Evolutionary conservation across 179 eudicot species (phyloP), one percentile per base, ranked within the genome.

Genomic region (Vitellaria paradoxa): DNA sequence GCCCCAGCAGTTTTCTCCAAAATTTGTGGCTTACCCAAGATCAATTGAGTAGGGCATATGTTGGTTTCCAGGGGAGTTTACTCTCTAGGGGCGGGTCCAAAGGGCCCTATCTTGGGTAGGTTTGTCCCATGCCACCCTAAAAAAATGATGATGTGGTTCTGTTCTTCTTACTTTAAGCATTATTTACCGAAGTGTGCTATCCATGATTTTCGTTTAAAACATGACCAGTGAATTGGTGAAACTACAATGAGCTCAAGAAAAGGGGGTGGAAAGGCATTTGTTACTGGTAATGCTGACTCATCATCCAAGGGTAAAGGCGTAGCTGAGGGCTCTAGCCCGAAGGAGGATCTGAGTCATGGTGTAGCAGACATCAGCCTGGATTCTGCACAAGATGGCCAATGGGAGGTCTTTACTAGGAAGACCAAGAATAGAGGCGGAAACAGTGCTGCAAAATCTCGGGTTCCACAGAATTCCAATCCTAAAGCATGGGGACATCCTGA

Each of bases 401-500:
- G 93, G 93, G 89, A 86, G 70, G 85, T 82, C 30, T 86, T 79
- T 30, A 47, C 42, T 0, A 84, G 78, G 81, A 92, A 88, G 72
- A 72, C 84, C 5, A 92, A 86, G 75, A 85, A 74, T 75, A 89
- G 53, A 80, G 65, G 71, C 77, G 89, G 85, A 69, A 79, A 60
- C 71, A 78, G 62, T 45, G 77, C 66, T 71, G 69, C 82, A 56
- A 85, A 53, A 69, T 85, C 82, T 18, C 83, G 83, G 84, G 74
- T 42, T 24, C 77, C 84, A 20, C 88, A 83, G 76, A 71, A 78
- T 55, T 40, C 87, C 17, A 68, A 53, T 65, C 72, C 92, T 17
- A 89, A 75, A 75, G 89, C 89, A 68, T 85, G 90, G 97, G 89
- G 85, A 0, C 84, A 84, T 37, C 72, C 86, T 20, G 85, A 83